phyloP scores from a whole-genome alignment of 2,329 filamentous ascomycete genomes.

The Herpomyces periplanetae region DNA sequence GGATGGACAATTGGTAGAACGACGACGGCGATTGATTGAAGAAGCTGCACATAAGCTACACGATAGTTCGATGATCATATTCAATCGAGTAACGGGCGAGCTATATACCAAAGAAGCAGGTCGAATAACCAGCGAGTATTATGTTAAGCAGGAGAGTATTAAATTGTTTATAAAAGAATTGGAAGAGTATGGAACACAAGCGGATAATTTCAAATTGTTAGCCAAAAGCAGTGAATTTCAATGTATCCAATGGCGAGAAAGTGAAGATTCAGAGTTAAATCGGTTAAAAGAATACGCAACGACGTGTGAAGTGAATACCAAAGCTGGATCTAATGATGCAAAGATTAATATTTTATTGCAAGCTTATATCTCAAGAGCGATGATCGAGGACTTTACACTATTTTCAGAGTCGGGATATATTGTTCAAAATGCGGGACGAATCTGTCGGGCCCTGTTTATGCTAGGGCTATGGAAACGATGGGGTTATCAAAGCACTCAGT shows the following conservation, averaged over 20 bases:
- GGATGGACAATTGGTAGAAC: slow-evolving; percentile 56
- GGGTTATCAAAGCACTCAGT: slow-evolving; percentile 72
- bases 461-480: slow-evolving; percentile 75
- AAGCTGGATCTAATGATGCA: slow-evolving; percentile 25
- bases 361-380: slow-evolving; percentile 55
- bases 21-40: slow-evolving; percentile 47
- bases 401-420: slow-evolving; percentile 77
- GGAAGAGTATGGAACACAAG: slow-evolving; percentile 45
- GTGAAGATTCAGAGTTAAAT: slow-evolving; percentile 49
- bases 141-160: slow-evolving; percentile 67
- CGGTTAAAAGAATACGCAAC: slow-evolving; percentile 26
- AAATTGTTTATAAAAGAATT: slow-evolving; percentile 92
- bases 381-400: slow-evolving; percentile 68
- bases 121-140: slow-evolving; percentile 83
- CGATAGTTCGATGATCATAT: slow-evolving; percentile 92
- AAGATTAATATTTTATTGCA: slow-evolving; percentile 91
- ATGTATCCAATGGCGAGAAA: slow-evolving; percentile 73
- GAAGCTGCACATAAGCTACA: slow-evolving; percentile 58
- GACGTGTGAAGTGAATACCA: slow-evolving; percentile 38
- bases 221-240: slow-evolving; percentile 93
- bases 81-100: slow-evolving; percentile 74
- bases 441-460: slow-evolving; percentile 83
- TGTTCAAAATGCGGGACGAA: slow-evolving; percentile 71
- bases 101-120: slow-evolving; percentile 77
- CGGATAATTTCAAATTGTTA: slow-evolving; percentile 78